Conservation (phyloP, 2,329 filamentous ascomycete genomes). For the Botryotinia narcissicola region DNA sequence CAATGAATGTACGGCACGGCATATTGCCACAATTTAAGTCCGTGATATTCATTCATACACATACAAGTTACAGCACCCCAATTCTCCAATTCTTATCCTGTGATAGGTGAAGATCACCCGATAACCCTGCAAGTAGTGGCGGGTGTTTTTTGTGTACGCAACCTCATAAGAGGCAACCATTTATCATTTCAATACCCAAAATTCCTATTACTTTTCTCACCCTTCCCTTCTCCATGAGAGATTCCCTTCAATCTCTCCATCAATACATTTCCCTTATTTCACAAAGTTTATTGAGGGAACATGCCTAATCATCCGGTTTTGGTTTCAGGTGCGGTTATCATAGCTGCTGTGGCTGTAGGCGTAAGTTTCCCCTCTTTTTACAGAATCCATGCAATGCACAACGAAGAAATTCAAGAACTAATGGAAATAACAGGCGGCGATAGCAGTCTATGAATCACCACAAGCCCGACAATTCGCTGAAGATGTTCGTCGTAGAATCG, state of each 20-base stretch:
- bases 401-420: slow-evolving; percentile 15
- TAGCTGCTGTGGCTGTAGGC: slow-evolving; percentile 36
- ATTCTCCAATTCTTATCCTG: slow-evolving; percentile 7
- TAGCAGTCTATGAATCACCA: slow-evolving; percentile 59
- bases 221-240: not conserved
- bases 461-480: slow-evolving; percentile 61
- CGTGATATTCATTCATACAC: slow-evolving; percentile 14
- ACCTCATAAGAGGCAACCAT: slow-evolving; percentile 10
- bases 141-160: slow-evolving; percentile 17
- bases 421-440: slow-evolving; percentile 32
- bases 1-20: not conserved
- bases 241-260: not conserved
- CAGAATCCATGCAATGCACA: not conserved
- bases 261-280: slow-evolving; percentile 13
- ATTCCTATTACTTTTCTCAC: slow-evolving; percentile 13
- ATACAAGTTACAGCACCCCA: not conserved
- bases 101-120: slow-evolving; percentile 14
- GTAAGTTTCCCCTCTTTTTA: slow-evolving; percentile 29
- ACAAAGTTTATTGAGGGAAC: slow-evolving; percentile 23
- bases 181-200: slow-evolving; percentile 6
- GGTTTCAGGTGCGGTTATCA: slow-evolving; percentile 38
- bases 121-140: slow-evolving; percentile 22
- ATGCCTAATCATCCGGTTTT: slow-evolving; percentile 38
- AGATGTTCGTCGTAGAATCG: slow-evolving; percentile 60
- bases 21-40: slow-evolving; percentile 5